Conservation (phyloP, 2,329 filamentous ascomycete genomes). For the Atkinsonella texensis region DNA sequence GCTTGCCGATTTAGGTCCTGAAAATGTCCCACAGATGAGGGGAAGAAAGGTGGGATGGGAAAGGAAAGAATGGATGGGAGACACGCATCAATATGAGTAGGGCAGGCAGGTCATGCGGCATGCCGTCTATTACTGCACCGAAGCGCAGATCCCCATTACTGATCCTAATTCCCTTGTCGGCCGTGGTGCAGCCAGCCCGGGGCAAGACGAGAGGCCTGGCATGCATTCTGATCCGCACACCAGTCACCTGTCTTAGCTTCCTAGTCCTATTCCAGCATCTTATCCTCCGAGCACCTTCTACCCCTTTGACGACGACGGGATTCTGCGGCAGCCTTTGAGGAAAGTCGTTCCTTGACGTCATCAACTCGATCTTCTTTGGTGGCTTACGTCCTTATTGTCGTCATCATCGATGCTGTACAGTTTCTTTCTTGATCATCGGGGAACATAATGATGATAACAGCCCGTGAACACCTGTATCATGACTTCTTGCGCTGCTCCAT, state of each 20-base stretch:
- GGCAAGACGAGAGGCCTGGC: too few relatives aligned
- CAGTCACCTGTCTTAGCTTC: background rate
- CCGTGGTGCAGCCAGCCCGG: too few relatives aligned
- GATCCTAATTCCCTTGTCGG: too few relatives aligned
- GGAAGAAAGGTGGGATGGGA: background rate
- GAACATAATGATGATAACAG: background rate
- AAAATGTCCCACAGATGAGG: background rate
- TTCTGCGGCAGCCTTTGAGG: background rate
- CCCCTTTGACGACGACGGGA: background rate
- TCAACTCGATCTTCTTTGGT: background rate
- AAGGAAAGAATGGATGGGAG: too few relatives aligned
- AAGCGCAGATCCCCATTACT: too few relatives aligned
- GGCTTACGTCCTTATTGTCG: too few relatives aligned
- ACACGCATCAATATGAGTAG: too few relatives aligned
- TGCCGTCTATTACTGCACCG: too few relatives aligned
- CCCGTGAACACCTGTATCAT: background rate
- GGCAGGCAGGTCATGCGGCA: background rate
- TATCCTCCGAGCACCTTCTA: too few relatives aligned
- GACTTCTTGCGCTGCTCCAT: constrained; percentile 48
- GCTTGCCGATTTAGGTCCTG: too few relatives aligned
- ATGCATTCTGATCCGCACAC: background rate
- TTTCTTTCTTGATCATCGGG: background rate
- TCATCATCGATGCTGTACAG: background rate
- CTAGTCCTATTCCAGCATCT: too few relatives aligned
- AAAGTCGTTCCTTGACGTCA: background rate